These are phyloP conservation scores for Penicillium sp. DNA, from an alignment of 2,329 filamentous ascomycete genomes.

Conservation along the genomic window DNA sequence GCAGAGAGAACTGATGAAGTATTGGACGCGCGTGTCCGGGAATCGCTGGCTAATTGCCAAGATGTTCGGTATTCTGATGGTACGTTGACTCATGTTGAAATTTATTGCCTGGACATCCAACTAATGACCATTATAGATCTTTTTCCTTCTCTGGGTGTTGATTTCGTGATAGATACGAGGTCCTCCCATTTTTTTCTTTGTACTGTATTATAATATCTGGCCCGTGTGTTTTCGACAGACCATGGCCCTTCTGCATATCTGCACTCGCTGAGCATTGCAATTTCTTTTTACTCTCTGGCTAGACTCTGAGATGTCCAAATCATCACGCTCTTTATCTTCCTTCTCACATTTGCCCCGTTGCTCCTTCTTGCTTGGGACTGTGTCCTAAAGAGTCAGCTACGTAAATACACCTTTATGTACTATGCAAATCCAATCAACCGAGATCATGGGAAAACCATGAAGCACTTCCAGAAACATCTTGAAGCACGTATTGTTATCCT, in stretches of 20 bases:
- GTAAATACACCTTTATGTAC: constrained; percentile 20
- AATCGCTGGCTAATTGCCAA: constrained; percentile 91
- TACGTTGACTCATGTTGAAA: constrained; percentile 19
- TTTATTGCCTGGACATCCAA: background rate
- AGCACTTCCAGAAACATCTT: background rate
- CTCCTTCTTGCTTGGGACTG: constrained; percentile 13
- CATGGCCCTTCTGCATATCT: constrained; percentile 17
- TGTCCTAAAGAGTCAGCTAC: constrained; percentile 12
- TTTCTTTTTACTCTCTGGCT: constrained; percentile 17
- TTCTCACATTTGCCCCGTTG: constrained; percentile 1
- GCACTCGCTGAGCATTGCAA: constrained; percentile 12
- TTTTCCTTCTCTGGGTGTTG: constrained; percentile 68
- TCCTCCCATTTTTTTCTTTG: constrained; percentile 6
- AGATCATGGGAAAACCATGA: background rate
- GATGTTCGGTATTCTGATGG: constrained; percentile 75
- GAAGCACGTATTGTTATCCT: background rate
- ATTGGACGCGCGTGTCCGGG: constrained; percentile 86
- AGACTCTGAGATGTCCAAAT: constrained; percentile 19
- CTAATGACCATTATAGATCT: constrained; percentile 47
- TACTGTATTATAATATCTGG: constrained; percentile 31
- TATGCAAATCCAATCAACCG: constrained; percentile 9
- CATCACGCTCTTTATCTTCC: constrained; percentile 9
- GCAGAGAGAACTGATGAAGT: constrained; percentile 89
- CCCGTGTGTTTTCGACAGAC: constrained; percentile 14
- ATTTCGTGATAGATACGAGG: constrained; percentile 39